Evolutionary conservation across 2,329 filamentous ascomycete genomes (phyloP).

Genomic region (Pezicula neosporulosa): DNA sequence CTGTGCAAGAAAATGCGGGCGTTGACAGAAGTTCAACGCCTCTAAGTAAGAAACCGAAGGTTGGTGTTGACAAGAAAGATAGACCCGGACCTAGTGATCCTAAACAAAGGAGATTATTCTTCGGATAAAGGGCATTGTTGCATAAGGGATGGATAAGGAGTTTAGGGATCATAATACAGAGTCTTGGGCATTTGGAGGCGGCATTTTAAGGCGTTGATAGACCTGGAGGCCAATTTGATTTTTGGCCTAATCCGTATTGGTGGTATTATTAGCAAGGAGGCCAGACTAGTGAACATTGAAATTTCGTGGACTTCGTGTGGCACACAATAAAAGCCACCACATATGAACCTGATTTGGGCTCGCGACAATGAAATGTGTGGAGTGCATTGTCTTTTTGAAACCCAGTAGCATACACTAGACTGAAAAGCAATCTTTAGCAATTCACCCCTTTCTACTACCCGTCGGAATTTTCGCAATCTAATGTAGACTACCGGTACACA

Average conservation of each 20-base stretch:
- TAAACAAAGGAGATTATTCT: conserved; percentile 14
- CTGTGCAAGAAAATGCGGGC: conserved; percentile 51
- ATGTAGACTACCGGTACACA: no score
- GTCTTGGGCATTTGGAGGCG: conserved; percentile 5
- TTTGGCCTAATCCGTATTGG: background rate
- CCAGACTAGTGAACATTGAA: no score
- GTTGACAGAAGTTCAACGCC: conserved; percentile 8
- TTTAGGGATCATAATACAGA: background rate
- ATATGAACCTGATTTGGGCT: no score
- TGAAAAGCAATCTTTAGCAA: no score
- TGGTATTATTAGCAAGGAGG: no score
- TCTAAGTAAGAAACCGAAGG: conserved; percentile 10
- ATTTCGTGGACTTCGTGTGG: no score
- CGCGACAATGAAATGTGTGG: no score
- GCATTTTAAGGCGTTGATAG: background rate
- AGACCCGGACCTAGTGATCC: conserved; percentile 8
- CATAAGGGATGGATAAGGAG: background rate
- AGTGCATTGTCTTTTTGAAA: no score
- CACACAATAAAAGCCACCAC: no score
- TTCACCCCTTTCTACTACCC: no score
- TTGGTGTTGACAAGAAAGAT: conserved; percentile 1
- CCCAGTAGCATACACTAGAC: no score
- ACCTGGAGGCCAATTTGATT: background rate
- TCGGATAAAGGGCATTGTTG: conserved; percentile 11
- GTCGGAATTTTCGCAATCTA: no score